Conservation (phyloP, 2,329 filamentous ascomycete species). For the Colletotrichum sp. region DNA sequence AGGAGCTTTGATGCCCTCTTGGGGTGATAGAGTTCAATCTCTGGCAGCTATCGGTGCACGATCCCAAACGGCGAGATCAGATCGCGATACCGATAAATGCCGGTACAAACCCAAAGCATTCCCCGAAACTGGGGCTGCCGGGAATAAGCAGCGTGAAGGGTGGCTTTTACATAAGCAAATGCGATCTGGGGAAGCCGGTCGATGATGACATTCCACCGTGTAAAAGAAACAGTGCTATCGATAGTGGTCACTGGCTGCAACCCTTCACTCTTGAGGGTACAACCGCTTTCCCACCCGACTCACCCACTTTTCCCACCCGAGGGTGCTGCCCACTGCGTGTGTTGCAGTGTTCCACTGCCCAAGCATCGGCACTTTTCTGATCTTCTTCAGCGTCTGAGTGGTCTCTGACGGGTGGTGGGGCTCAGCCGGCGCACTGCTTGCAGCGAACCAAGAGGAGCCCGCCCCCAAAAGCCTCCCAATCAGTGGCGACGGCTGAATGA, state of each 20-base stretch:
- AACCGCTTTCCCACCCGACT: not conserved
- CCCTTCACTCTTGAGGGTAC: not conserved
- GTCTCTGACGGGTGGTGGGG: not conserved
- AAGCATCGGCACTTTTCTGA: not conserved
- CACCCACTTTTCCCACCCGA: not conserved
- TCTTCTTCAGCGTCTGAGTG: not conserved
- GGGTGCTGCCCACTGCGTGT: not conserved
- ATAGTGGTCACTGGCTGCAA: not conserved
- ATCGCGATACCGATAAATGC: not conserved
- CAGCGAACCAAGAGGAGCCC: not conserved
- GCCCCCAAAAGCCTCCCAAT: not conserved
- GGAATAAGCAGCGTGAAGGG: not conserved
- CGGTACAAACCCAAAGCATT: not conserved
- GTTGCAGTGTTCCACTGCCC: not conserved
- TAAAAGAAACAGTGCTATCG: not conserved
- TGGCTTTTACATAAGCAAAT: not conserved
- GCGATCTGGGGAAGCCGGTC: slow-evolving; percentile 10
- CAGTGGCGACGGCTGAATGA: not conserved
- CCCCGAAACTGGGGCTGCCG: not conserved
- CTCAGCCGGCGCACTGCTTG: not conserved
- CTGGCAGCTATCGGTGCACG: not conserved
- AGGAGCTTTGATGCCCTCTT: not conserved
- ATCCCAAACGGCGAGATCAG: not conserved
- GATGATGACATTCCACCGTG: slow-evolving; percentile 9
- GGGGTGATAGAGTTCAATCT: not conserved